Evolutionary conservation across 306 rosid species (phyloP).

Genomic region (Vigna unguiculata): DNA sequence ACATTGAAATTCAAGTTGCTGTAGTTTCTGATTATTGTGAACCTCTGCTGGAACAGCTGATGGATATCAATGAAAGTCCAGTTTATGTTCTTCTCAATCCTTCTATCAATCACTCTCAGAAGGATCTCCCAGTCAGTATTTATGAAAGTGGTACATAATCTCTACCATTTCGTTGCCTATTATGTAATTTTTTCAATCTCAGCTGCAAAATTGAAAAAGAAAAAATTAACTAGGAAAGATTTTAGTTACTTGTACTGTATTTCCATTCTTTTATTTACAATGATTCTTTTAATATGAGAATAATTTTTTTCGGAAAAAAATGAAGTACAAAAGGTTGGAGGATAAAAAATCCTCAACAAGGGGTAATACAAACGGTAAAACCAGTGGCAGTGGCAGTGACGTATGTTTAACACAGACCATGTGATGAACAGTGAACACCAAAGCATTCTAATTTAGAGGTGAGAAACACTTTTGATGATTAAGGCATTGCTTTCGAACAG

Average conservation of each 20-base stretch:
- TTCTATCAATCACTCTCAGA: slow-evolving; percentile 82
- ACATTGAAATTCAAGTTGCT: slow-evolving; percentile 18
- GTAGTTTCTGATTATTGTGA: slow-evolving; percentile 36
- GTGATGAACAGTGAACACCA: neutral
- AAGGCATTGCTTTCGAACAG: neutral
- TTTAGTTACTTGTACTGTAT: slow-evolving; percentile 15
- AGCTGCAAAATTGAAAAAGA: slow-evolving; percentile 1
- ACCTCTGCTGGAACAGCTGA: slow-evolving; percentile 65
- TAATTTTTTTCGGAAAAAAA: slow-evolving; percentile 10
- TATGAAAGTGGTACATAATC: slow-evolving; percentile 79
- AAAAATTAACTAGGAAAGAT: neutral
- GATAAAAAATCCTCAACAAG: slow-evolving; percentile 5
- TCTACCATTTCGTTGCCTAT: slow-evolving; percentile 30
- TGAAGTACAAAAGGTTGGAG: slow-evolving; percentile 2
- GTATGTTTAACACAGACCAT: neutral
- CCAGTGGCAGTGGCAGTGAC: neutral
- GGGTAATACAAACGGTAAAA: neutral
- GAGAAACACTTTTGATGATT: neutral
- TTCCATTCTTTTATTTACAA: neutral
- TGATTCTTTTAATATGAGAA: neutral
- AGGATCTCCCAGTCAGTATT: slow-evolving; percentile 92
- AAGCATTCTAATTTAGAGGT: neutral
- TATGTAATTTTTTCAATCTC: slow-evolving; percentile 36
- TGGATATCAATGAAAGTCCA: slow-evolving; percentile 96
- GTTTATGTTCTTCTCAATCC: slow-evolving; percentile 95